These are phyloP conservation scores for Zoysia pacifica DNA, from an alignment of 176 grass and related monocot genomes.

Conservation along the genomic window DNA sequence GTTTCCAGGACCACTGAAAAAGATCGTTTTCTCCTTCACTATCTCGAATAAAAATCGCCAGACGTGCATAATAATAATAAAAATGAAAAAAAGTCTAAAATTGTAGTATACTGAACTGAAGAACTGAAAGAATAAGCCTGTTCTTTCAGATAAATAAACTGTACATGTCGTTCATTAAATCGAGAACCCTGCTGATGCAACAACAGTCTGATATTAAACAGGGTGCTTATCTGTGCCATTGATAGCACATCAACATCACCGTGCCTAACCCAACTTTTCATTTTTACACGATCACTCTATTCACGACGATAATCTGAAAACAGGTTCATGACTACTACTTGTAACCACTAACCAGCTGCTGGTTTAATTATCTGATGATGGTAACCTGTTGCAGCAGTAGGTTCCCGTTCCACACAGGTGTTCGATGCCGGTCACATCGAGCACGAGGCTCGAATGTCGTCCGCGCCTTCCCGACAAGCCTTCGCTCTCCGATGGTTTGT, in stretches of 20 bases:
- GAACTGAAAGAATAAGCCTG: background rate
- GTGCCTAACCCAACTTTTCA: no score
- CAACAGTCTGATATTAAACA: background rate
- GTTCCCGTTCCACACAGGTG: slow-evolving; percentile 29
- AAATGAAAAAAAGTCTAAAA: background rate
- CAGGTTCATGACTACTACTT: no score
- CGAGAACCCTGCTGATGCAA: background rate
- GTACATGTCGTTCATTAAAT: background rate
- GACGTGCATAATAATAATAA: background rate
- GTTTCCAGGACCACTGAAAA: slow-evolving; percentile 35
- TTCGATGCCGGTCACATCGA: background rate
- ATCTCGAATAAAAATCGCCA: background rate
- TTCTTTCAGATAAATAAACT: background rate
- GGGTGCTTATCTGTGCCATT: slow-evolving; percentile 16
- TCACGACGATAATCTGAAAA: no score
- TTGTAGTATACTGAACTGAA: background rate
- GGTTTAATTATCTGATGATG: background rate
- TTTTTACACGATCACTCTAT: slow-evolving; percentile 3
- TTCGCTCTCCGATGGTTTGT: no score
- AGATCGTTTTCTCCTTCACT: slow-evolving; percentile 4
- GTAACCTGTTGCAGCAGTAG: background rate
- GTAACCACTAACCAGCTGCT: background rate
- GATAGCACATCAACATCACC: no score
- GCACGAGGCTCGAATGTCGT: slow-evolving; percentile 38
- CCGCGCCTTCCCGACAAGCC: background rate